Base-by-base conservation (phyloP, 257 asterid species). In the Leptodermis oblonga region DNA sequence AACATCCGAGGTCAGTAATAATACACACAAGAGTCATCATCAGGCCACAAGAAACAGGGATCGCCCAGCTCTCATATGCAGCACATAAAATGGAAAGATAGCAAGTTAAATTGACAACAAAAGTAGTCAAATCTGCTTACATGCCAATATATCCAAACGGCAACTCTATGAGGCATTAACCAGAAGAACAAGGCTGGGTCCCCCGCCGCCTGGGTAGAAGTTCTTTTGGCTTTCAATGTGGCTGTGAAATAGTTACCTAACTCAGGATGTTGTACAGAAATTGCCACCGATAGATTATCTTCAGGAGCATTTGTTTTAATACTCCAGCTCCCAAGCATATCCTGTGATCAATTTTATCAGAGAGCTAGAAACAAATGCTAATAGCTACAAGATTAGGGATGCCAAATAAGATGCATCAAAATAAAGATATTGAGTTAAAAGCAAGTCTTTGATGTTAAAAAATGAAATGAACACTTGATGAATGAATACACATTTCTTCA, bases 121-220 rank as follows among this genome's bases (percentile, higher is more conserved):
- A 8, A 25, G 37, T 26, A 36, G 23, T 11, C 5, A 10, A 12
- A 62, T 14, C 34, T 22, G 63, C 95, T 83, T 76, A 93, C 98
- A 77, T 93, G 95, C 97, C 96, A 93, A 80, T 93, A 90, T 81
- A 93, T 93, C 97, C 95, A 88, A 25, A 90, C 36, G 0, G 97
- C 95, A 74, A 90, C 96, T 78, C 86, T 87, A 79, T 93, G 98
- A 65, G 98, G 96, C 97, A 93, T 93, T 86, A 90, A 82, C 97
- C 96, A 93, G 85, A 90, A 93, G 78, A 87, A 90, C 70, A 66
- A 45, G 23, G 87, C 76, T 43, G 80, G 86, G 82, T 87, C 88
- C 39, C 69, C 82, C 15, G 76, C 69, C 5, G 43, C 33, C 70
- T 69, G 78, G 61, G 86, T 70, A 53, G 77, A 37, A 36, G 91